Conservation (phyloP, 345 rosid genomes). For the Melastoma malabathricum region DNA sequence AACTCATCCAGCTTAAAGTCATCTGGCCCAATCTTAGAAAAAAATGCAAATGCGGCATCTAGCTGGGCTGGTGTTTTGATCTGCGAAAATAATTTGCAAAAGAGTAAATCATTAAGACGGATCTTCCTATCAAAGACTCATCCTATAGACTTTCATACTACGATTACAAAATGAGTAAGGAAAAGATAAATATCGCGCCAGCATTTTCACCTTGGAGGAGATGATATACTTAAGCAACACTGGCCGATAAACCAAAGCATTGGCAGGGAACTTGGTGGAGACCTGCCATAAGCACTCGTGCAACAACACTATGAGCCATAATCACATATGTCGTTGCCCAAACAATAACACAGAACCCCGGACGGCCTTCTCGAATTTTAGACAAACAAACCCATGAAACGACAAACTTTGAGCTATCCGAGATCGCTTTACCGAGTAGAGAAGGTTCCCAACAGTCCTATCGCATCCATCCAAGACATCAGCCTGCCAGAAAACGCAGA, state of each 20-base stretch:
- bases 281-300: conserved; percentile 31
- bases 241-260: conserved; percentile 71
- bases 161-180: too few species aligned
- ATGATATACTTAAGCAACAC: conserved; percentile 47
- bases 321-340: too few species aligned
- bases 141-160: too few species aligned
- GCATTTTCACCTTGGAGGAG: conserved; percentile 40
- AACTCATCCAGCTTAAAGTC: conserved; percentile 46
- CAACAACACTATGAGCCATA: too few species aligned
- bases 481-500: conserved; percentile 32
- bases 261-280: conserved; percentile 66
- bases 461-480: conserved; percentile 66
- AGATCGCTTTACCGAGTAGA: conserved; percentile 51
- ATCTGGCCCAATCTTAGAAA: conserved; percentile 38
- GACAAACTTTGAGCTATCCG: background rate
- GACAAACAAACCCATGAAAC: too few species aligned
- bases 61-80: conserved; percentile 79
- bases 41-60: conserved; percentile 71
- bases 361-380: too few species aligned
- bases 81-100: conserved; percentile 18
- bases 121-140: too few species aligned
- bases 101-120: too few species aligned
- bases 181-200: too few species aligned
- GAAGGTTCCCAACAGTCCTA: conserved; percentile 61
- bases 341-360: too few species aligned